Conservation (phyloP, 192 early-diverging fungal species). For the Kappamyces sp. region DNA sequence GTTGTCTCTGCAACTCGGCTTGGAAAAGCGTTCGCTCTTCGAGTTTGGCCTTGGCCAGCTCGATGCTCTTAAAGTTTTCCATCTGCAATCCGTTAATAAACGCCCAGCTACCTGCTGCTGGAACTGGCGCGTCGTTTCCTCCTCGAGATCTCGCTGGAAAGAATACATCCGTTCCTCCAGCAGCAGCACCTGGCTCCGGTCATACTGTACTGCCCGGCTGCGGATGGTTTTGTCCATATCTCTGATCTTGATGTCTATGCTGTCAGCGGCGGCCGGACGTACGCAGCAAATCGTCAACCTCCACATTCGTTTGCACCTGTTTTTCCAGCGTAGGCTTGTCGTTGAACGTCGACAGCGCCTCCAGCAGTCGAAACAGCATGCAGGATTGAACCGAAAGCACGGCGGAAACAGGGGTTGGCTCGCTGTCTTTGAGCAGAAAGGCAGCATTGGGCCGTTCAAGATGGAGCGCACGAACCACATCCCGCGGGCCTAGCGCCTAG, state of each 20-base stretch:
- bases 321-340: conserved; percentile 24
- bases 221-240: conserved; percentile 11
- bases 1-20: conserved; percentile 19
- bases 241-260: conserved; percentile 16
- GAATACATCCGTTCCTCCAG: conserved; percentile 32
- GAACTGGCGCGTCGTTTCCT: conserved; percentile 20
- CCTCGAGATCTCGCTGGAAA: conserved; percentile 39
- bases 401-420: not conserved
- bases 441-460: conserved; percentile 27
- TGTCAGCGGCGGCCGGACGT: not conserved
- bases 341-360: conserved; percentile 23
- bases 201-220: not conserved
- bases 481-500: conserved; percentile 25
- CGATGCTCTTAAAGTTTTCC: conserved; percentile 34
- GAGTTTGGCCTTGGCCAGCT: conserved; percentile 39
- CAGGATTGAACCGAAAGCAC: not conserved
- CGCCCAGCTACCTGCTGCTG: conserved; percentile 21
- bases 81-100: conserved; percentile 10
- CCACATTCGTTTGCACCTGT: conserved; percentile 35
- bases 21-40: conserved; percentile 33
- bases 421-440: conserved; percentile 20
- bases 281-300: conserved; percentile 35
- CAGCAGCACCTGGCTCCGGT: conserved; percentile 7
- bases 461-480: conserved; percentile 37
- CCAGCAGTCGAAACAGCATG: conserved; percentile 24